A percentile compares a stretch with the other conserved stretches of the same genome.
Conservation (phyloP, 2,329 filamentous ascomycete species). For the Cordyceps militaris region DNA sequence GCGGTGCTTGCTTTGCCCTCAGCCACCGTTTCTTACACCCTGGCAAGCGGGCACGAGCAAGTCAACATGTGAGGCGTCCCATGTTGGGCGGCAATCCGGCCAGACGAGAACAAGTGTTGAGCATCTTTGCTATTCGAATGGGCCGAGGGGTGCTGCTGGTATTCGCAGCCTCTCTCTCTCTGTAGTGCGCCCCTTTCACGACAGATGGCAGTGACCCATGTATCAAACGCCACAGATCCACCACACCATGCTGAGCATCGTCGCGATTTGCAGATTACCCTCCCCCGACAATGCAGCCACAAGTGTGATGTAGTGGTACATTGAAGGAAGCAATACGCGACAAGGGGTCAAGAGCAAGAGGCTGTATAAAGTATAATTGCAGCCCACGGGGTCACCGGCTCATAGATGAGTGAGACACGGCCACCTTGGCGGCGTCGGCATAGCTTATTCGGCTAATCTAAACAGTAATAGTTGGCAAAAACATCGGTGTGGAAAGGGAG, state of each 20-base stretch:
- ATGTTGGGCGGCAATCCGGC: conserved; percentile 5
- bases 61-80: conserved; percentile 5
- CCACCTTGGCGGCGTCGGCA: background rate
- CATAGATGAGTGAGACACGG: conserved; percentile 6
- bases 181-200: conserved; percentile 3
- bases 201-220: conserved; percentile 2
- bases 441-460: background rate
- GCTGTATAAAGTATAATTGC: background rate
- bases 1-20: conserved; percentile 1
- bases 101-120: background rate
- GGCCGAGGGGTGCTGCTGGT: background rate
- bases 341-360: background rate
- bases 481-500: conserved; percentile 8
- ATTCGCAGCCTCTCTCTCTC: conserved; percentile 7
- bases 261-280: conserved; percentile 12
- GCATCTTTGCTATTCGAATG: background rate
- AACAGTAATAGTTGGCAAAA: background rate
- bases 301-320: background rate
- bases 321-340: background rate
- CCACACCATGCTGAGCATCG: conserved; percentile 10
- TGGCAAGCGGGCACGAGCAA: background rate
- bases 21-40: background rate
- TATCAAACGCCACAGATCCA: conserved; percentile 10
- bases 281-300: background rate
- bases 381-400: background rate